Percentiles rank a stretch among this genome's conserved stretches.
Evolutionary conservation across 495 filamentous ascomycete species (phyloP).

Genomic region (Daldinia concentrica): DNA sequence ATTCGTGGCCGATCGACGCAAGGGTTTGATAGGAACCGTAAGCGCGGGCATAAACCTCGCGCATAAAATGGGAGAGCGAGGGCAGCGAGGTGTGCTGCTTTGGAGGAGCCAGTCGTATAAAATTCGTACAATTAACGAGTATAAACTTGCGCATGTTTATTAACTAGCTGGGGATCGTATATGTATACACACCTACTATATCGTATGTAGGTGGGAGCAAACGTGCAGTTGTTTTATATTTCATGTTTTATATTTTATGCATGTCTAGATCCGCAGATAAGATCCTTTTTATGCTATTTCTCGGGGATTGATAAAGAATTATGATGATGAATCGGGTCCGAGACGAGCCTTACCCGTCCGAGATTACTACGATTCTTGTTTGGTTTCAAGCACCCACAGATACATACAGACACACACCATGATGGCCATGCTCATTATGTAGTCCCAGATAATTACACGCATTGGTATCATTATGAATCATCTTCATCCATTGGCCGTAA

Average conservation of each 20-base stretch:
- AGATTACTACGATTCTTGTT: constrained; percentile 3
- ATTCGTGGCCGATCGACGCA: constrained; percentile 6
- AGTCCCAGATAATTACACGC: not conserved
- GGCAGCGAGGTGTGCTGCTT: not conserved
- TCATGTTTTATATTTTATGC: constrained; percentile 1
- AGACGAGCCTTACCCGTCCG: constrained; percentile 2
- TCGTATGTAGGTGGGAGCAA: not conserved
- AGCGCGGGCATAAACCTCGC: constrained; percentile 24
- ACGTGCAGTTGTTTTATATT: not conserved
- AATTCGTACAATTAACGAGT: not conserved
- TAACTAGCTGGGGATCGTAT: not conserved
- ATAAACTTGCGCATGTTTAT: too few species aligned
- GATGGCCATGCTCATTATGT: not conserved
- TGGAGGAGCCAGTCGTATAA: not conserved
- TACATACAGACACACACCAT: not conserved
- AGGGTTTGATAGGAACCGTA: constrained; percentile 9
- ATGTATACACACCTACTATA: too few species aligned
- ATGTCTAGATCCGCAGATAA: constrained; percentile 5
- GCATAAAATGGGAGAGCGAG: constrained; percentile 26
- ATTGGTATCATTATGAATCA: not conserved
- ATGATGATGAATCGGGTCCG: constrained; percentile 1
- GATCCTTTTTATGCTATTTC: not conserved
- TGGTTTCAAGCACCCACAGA: not conserved
- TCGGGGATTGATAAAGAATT: constrained; percentile 6
- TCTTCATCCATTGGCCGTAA: constrained; percentile 2